phyloP scores from a whole-genome alignment of 768 basidiomycete genomes.

The Pleurotus giganteus region DNA sequence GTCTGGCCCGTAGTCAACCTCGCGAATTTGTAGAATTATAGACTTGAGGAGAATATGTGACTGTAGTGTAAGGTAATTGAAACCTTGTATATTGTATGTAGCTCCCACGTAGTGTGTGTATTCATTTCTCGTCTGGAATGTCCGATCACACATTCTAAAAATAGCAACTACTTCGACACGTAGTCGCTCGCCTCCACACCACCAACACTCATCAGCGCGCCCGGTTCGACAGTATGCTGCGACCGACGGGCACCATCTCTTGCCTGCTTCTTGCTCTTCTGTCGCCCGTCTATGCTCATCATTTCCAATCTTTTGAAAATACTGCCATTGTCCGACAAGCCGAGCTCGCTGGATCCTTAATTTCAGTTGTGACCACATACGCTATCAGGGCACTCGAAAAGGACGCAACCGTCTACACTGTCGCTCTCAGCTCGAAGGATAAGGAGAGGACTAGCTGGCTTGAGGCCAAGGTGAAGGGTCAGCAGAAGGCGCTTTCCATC shows the following conservation, averaged over 20 bases:
- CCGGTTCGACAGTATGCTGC: conserved; percentile 37
- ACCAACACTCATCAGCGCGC: conserved; percentile 9
- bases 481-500: conserved; percentile 48
- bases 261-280: conserved; percentile 44
- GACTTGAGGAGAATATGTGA: conserved; percentile 27
- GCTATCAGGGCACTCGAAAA: conserved; percentile 71
- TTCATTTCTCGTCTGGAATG: conserved; percentile 20
- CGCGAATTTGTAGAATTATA: conserved; percentile 47
- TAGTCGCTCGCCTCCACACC: conserved; percentile 15
- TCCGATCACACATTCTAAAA: conserved; percentile 14
- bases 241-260: conserved; percentile 45
- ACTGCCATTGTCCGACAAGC: conserved; percentile 85
- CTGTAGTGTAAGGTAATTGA: conserved; percentile 21
- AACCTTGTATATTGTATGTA: conserved; percentile 26
- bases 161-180: conserved; percentile 26
- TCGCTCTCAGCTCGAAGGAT: conserved; percentile 65
- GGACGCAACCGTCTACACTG: conserved; percentile 59
- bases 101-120: conserved; percentile 20
- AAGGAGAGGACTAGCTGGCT: conserved; percentile 70
- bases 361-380: conserved; percentile 88
- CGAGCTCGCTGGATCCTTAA: conserved; percentile 86
- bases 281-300: conserved; percentile 33
- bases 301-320: conserved; percentile 70
- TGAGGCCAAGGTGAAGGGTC: conserved; percentile 79
- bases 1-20: conserved; percentile 74